Percentiles rank a stretch among this genome's conserved stretches.
Conservation (phyloP, 345 rosid genomes). For the Syzygium grande region DNA sequence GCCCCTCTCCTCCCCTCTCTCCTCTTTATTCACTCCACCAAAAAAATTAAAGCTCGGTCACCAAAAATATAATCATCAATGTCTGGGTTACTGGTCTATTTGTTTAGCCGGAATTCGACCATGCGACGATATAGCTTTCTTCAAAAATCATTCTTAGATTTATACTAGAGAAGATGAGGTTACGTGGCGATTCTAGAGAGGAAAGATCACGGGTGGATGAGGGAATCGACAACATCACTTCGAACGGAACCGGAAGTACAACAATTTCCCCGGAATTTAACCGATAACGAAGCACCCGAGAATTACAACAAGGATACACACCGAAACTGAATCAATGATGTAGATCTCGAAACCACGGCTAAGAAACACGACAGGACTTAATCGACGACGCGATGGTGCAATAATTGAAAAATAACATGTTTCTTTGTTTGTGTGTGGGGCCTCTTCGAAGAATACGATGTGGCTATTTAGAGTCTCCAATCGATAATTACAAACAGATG, state of each 20-base stretch:
- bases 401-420: neutral
- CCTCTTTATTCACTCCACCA: neutral
- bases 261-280: no score
- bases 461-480: neutral
- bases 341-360: no score
- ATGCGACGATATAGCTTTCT: no score
- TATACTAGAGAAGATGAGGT: neutral
- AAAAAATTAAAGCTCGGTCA: neutral
- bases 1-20: neutral
- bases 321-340: no score
- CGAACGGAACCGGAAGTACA: no score
- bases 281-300: no score
- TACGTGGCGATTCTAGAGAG: neutral
- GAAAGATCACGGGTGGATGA: neutral
- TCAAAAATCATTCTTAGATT: neutral
- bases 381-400: neutral
- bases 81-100: neutral
- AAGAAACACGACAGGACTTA: fast-evolving
- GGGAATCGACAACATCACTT: neutral
- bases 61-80: neutral
- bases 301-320: no score
- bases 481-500: neutral
- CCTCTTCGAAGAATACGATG: neutral
- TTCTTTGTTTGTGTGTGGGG: neutral
- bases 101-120: neutral